These are phyloP conservation scores for Acephala macrosclerotiorum DNA, from an alignment of 2,329 filamentous ascomycete species.

Conservation along the genomic window DNA sequence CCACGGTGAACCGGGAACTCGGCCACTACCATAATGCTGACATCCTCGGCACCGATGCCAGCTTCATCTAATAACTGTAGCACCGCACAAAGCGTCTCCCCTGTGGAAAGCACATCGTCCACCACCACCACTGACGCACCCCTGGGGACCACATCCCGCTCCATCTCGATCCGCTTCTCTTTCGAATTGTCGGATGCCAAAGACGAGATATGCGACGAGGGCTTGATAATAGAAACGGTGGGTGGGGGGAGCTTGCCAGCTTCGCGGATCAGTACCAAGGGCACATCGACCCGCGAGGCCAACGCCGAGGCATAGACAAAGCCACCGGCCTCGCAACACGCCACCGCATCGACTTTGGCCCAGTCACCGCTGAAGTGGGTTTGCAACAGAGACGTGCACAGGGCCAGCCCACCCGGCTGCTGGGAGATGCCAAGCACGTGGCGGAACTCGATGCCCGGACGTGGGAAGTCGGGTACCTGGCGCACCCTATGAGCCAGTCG, in stretches of 20 bases:
- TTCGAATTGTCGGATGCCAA: slow-evolving; percentile 34
- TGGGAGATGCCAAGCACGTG: slow-evolving; percentile 65
- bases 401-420: slow-evolving; percentile 55
- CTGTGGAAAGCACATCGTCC: slow-evolving; percentile 38
- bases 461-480: slow-evolving; percentile 57
- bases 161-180: slow-evolving; percentile 58
- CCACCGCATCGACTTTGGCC: slow-evolving; percentile 54
- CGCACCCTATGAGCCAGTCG: slow-evolving; percentile 59
- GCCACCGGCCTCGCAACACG: slow-evolving; percentile 63
- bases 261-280: slow-evolving; percentile 59
- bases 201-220: slow-evolving; percentile 61
- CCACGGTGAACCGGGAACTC: slow-evolving; percentile 36
- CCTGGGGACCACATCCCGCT: slow-evolving; percentile 48
- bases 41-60: slow-evolving; percentile 28
- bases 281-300: slow-evolving; percentile 49
- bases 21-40: slow-evolving; percentile 34
- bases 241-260: slow-evolving; percentile 66
- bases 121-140: slow-evolving; percentile 32
- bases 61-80: slow-evolving; percentile 33
- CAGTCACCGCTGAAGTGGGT: slow-evolving; percentile 55
- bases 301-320: slow-evolving; percentile 62
- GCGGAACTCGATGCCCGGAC: slow-evolving; percentile 58
- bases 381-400: slow-evolving; percentile 60
- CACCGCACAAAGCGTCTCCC: slow-evolving; percentile 37
- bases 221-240: slow-evolving; percentile 55